A percentile compares a stretch with the other conserved stretches of the same genome.
phyloP scores from a whole-genome alignment of 1,284 basidiomycete species.

The Vanrija humicola region DNA sequence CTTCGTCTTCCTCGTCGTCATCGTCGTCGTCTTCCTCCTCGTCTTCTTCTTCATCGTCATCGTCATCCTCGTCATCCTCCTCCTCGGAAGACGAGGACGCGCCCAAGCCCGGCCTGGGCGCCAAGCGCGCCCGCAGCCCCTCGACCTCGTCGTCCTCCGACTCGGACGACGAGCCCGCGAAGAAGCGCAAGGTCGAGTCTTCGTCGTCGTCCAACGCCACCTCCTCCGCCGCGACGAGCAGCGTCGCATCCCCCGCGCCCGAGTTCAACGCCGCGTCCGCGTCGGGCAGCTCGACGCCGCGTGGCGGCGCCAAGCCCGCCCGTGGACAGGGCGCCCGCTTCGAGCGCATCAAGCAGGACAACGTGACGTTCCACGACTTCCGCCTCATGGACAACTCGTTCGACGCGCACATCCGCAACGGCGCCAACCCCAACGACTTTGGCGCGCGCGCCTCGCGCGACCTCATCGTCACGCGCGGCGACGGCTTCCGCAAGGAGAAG shows the following conservation, averaged over 20 bases:
- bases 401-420: slow-evolving; percentile 61
- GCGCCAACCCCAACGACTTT: slow-evolving; percentile 66
- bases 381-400: slow-evolving; percentile 78
- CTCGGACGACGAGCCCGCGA: slow-evolving; percentile 32
- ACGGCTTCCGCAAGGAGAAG: slow-evolving; percentile 96
- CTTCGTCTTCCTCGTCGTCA: slow-evolving; percentile 14
- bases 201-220: slow-evolving; percentile 16
- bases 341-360: slow-evolving; percentile 71
- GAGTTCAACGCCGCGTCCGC: slow-evolving; percentile 1
- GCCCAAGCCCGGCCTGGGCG: slow-evolving; percentile 11
- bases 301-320: slow-evolving; percentile 1
- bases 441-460: slow-evolving; percentile 80
- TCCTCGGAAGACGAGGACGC: slow-evolving; percentile 17
- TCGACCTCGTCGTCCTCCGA: slow-evolving; percentile 29
- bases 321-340: slow-evolving; percentile 58
- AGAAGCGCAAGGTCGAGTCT: slow-evolving; percentile 31
- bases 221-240: slow-evolving; percentile 13
- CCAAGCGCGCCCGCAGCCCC: slow-evolving; percentile 19
- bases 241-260: slow-evolving; percentile 13
- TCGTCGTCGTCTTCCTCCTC: slow-evolving; percentile 18
- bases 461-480: slow-evolving; percentile 86
- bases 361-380: slow-evolving; percentile 58
- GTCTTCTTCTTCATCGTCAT: slow-evolving; percentile 30
- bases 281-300: slow-evolving; percentile 16
- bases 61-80: slow-evolving; percentile 26